Evolutionary conservation across 2,329 filamentous ascomycete genomes (phyloP), one percentile per base, ranked within the genome.

Genomic region (Tolypocladium cylindrosporum): DNA sequence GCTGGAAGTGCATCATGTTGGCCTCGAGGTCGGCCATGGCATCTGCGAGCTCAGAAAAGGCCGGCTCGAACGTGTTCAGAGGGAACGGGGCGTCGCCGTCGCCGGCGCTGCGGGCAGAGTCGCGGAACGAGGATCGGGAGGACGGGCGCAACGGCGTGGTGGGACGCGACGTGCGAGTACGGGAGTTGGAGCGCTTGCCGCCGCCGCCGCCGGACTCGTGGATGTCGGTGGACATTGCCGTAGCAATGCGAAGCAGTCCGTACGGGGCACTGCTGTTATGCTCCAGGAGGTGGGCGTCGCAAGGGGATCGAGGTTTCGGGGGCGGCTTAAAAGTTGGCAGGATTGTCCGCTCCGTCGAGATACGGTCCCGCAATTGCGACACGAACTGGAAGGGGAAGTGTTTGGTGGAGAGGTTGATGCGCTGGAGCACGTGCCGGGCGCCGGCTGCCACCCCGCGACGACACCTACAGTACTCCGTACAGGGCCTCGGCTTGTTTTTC

Each of bases 1-100:
- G 77, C 72, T 97, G 93, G 64, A 99, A 86, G 71, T 97, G 91
- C 87, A 96, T 91, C 78, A 97, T 91, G 72, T 99, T 97, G 60
- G 91, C 90, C 77, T 99, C 94, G 11, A 99, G 82, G 67, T 97
- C 94, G 31, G 91, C 91, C 84, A 97, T 92, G 59, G 89, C 88
- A 72, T 99, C 94, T 11, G 90, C 89, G 2, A 99, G 81, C 75
- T 99, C 94, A 16, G 91, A 91, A 72, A 99, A 97, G 16, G 89
- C 88, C 0, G 91, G 90, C 70, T 97, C 92, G 59, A 97, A 86
- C 2, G 82, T 76, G 64, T 93, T 90, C 60, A 97, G 84, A 0
- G 91, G 91, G 59, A 87, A 85, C 4, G 81, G 74, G 4, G 79
- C 75, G 52, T 81, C 79, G 41, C 76, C 72, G 16, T 77, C 75